Evolutionary conservation across 768 basidiomycete genomes (phyloP).

Genomic region (button mushroom (Agaricus bisporus)): DNA sequence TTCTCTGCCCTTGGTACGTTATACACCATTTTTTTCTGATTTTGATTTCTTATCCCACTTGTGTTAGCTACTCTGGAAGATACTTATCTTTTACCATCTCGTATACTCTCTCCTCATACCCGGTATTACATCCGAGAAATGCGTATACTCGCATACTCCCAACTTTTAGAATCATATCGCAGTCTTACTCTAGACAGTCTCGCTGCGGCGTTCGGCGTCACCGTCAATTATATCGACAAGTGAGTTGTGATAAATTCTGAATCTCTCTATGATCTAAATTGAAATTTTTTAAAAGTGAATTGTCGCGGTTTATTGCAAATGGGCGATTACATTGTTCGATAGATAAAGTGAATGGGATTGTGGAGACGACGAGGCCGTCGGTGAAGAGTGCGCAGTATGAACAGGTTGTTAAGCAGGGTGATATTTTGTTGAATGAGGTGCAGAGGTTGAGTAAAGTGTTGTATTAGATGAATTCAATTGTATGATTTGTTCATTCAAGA

Average conservation of each 20-base stretch:
- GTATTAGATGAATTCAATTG: slow-evolving; percentile 26
- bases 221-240: slow-evolving; percentile 83
- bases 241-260: slow-evolving; percentile 30
- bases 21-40: not conserved
- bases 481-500: no score
- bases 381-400: slow-evolving; percentile 84
- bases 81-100: slow-evolving; percentile 80
- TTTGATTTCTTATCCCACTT: not conserved
- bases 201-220: slow-evolving; percentile 83
- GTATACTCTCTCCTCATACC: slow-evolving; percentile 78
- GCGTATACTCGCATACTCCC: slow-evolving; percentile 89
- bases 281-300: slow-evolving; percentile 47
- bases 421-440: slow-evolving; percentile 80
- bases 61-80: slow-evolving; percentile 79
- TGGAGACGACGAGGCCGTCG: slow-evolving; percentile 76
- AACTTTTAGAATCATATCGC: slow-evolving; percentile 88
- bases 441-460: slow-evolving; percentile 90
- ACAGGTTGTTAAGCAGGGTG: slow-evolving; percentile 89
- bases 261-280: not conserved
- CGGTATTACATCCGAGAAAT: slow-evolving; percentile 92
- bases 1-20: slow-evolving; percentile 77
- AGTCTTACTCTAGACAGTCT: slow-evolving; percentile 87
- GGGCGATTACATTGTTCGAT: slow-evolving; percentile 84
- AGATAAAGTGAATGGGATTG: slow-evolving; percentile 91
- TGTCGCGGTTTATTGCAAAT: slow-evolving; percentile 87